phyloP scores from a whole-genome alignment of 129 eudicot species.

The Flaveria bidentis region DNA sequence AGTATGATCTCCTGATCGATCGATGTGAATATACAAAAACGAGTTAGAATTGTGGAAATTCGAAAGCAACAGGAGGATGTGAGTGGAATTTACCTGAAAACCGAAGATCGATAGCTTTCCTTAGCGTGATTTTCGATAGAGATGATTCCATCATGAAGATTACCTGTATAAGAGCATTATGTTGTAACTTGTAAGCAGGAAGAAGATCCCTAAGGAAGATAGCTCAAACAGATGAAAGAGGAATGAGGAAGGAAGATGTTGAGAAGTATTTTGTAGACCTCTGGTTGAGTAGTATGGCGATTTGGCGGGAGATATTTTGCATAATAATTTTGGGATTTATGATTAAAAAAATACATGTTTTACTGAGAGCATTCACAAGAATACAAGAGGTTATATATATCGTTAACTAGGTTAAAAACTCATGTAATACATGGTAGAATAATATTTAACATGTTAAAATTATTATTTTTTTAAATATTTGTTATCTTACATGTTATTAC shows the following conservation, averaged over 20 bases:
- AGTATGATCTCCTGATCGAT: slow-evolving; percentile 13
- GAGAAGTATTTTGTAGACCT: not conserved
- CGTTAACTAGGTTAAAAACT: too few relatives aligned
- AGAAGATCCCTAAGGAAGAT: slow-evolving; percentile 7
- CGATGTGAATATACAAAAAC: slow-evolving; percentile 9
- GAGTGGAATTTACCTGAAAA: slow-evolving; percentile 32
- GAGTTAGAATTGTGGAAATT: slow-evolving; percentile 7
- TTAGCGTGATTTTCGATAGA: slow-evolving; percentile 11
- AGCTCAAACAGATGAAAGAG: not conserved
- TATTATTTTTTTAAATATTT: too few relatives aligned
- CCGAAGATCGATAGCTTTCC: not conserved
- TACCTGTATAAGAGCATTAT: not conserved
- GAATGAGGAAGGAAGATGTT: slow-evolving; percentile 2
- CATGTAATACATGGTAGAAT: too few relatives aligned
- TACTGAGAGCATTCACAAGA: too few relatives aligned
- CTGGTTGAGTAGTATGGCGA: slow-evolving; percentile 1
- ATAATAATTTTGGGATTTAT: not conserved
- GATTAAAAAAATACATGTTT: not conserved
- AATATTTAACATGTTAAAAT: too few relatives aligned
- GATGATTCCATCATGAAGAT: slow-evolving; percentile 14
- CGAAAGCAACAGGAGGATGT: not conserved
- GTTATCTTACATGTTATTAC: too few relatives aligned
- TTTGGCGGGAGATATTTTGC: slow-evolving; percentile 28
- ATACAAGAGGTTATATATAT: too few relatives aligned
- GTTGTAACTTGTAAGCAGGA: not conserved